These are phyloP conservation scores for Solanum ahanhuiri DNA, from an alignment of 257 asterid genomes.

Conservation along the genomic window DNA sequence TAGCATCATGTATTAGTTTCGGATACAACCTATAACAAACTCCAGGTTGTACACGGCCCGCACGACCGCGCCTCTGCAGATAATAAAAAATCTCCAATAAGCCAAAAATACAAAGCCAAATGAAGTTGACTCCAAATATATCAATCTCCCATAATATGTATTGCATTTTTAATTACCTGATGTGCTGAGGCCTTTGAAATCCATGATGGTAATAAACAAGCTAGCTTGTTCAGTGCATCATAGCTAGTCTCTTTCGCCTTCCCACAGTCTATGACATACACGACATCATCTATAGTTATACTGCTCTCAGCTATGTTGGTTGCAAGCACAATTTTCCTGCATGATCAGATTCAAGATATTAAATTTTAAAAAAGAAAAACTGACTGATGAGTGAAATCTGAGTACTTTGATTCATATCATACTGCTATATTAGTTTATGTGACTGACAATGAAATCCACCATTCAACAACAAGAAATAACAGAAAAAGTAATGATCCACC, in stretches of 20 bases:
- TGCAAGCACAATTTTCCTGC: conserved; percentile 92
- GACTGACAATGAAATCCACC: background rate
- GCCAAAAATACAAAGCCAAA: background rate
- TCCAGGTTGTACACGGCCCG: conserved; percentile 97
- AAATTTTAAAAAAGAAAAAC: background rate
- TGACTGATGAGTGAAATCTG: background rate
- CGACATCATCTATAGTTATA: conserved; percentile 95
- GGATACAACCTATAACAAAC: conserved; percentile 88
- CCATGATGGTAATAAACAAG: conserved; percentile 97
- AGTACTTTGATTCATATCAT: background rate
- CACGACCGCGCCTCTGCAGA: conserved; percentile 95
- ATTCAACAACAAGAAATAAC: background rate
- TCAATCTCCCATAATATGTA: background rate
- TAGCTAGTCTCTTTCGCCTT: conserved; percentile 97
- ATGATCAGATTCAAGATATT: background rate
- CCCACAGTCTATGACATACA: conserved; percentile 89
- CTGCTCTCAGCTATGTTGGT: conserved; percentile 98
- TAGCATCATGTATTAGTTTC: conserved; percentile 68
- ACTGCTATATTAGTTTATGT: background rate
- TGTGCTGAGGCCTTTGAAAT: conserved; percentile 98
- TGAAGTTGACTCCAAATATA: background rate
- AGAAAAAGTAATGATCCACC: background rate
- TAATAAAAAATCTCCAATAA: background rate
- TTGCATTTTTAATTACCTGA: conserved; percentile 40
- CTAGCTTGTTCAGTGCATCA: conserved; percentile 94